Conservation (phyloP, 2,329 filamentous ascomycete genomes). For the Paecilomyces variotii region DNA sequence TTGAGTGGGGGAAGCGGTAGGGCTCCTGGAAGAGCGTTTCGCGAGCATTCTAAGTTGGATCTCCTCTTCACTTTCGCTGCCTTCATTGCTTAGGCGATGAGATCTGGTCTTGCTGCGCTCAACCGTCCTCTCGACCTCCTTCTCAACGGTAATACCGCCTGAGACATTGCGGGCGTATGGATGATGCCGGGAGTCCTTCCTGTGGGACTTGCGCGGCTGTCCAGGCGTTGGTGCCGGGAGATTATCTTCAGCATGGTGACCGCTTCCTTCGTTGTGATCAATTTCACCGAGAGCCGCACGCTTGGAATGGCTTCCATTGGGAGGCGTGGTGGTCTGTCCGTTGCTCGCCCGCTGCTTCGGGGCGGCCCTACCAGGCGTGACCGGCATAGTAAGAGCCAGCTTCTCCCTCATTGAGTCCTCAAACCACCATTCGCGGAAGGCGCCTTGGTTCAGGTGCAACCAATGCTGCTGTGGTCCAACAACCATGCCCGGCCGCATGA, state of each 20-base stretch:
- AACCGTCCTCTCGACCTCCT: constrained; percentile 16
- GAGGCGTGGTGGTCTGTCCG: constrained; percentile 71
- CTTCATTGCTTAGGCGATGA: constrained; percentile 53
- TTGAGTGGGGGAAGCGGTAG: constrained; percentile 55
- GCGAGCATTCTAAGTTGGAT: constrained; percentile 67
- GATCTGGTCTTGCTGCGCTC: constrained; percentile 39
- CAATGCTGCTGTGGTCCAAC: constrained; percentile 98
- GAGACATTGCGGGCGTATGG: constrained; percentile 57
- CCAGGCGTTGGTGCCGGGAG: constrained; percentile 91
- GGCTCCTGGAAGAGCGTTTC: constrained; percentile 56
- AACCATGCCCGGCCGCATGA: constrained; percentile 98
- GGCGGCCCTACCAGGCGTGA: constrained; percentile 46
- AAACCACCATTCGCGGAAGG: constrained; percentile 97
- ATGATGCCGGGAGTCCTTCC: constrained; percentile 65
- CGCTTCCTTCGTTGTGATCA: constrained; percentile 62
- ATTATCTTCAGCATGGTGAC: constrained; percentile 60
- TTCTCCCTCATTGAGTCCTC: constrained; percentile 74
- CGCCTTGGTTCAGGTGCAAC: constrained; percentile 93
- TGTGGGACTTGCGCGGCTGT: constrained; percentile 82
- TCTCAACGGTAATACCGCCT: constrained; percentile 31
- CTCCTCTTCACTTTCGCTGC: constrained; percentile 71
- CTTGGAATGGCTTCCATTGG: constrained; percentile 65
- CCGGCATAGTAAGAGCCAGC: constrained; percentile 58
- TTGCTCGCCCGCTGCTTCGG: constrained; percentile 56
- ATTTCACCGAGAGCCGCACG: constrained; percentile 90